A percentile compares a stretch with the other conserved stretches of the same genome.
Conservation (phyloP, 345 rosid species). For the Moricandia arvensis region DNA sequence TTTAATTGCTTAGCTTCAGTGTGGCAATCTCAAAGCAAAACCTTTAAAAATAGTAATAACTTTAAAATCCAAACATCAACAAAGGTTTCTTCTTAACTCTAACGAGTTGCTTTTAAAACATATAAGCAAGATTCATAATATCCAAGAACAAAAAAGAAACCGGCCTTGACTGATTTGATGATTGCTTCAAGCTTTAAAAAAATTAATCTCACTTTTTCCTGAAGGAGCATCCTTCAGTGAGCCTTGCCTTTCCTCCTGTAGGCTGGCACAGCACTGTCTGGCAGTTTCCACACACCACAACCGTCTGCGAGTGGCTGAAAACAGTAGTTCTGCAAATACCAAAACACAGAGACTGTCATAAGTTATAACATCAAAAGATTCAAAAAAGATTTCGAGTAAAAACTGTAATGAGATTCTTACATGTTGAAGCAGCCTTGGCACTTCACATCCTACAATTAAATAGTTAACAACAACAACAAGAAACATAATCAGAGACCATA, state of each 20-base stretch:
- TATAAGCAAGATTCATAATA: conserved; percentile 21
- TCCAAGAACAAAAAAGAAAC: background rate
- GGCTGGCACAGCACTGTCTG: conserved; percentile 76
- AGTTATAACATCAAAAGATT: background rate
- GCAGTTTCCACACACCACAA: conserved; percentile 75
- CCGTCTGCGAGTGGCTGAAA: conserved; percentile 77
- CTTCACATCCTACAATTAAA: conserved; percentile 58
- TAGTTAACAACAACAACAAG: background rate
- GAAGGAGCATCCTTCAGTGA: conserved; percentile 73
- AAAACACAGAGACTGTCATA: background rate
- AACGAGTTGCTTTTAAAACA: conserved; percentile 15
- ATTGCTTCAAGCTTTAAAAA: background rate
- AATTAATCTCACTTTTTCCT: conserved; percentile 57
- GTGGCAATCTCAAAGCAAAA: background rate
- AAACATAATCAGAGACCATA: background rate
- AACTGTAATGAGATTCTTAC: conserved; percentile 32
- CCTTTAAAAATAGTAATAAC: background rate
- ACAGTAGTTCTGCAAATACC: conserved; percentile 57
- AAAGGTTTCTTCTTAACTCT: conserved; percentile 18
- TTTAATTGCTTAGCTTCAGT: background rate
- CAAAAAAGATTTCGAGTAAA: background rate
- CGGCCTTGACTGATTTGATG: background rate
- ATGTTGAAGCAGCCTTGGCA: conserved; percentile 81
- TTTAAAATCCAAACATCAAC: conserved; percentile 19
- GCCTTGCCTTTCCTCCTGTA: conserved; percentile 66